These are phyloP conservation scores for Kodamaea laetipori DNA, from an alignment of 805 yeast genomes.

Conservation along the genomic window DNA sequence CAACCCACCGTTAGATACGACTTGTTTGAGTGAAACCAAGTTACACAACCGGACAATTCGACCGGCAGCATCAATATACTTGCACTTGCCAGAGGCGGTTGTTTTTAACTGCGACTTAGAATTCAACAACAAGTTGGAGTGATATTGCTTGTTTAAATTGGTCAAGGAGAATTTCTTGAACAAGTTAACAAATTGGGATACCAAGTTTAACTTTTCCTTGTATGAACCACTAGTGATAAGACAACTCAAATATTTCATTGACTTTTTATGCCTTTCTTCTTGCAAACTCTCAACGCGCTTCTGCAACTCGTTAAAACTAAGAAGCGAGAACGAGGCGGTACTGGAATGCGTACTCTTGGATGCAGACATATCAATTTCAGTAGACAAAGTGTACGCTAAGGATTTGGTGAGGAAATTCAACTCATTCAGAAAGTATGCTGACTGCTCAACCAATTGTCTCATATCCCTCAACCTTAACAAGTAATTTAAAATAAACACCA, in stretches of 20 bases:
- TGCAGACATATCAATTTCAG: slow-evolving; percentile 28
- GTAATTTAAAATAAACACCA: slow-evolving; percentile 29
- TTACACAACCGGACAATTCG: slow-evolving; percentile 19
- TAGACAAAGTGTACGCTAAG: slow-evolving; percentile 23
- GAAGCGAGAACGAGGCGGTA: slow-evolving; percentile 17
- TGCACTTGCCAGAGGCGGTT: slow-evolving; percentile 19
- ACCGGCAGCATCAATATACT: slow-evolving; percentile 17
- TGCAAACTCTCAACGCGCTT: slow-evolving; percentile 8
- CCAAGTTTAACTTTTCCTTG: slow-evolving; percentile 28
- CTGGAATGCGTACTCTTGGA: slow-evolving; percentile 24
- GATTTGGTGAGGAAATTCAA: slow-evolving; percentile 21
- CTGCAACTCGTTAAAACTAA: slow-evolving; percentile 13
- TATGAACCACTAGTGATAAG: slow-evolving; percentile 31
- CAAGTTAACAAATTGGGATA: slow-evolving; percentile 22
- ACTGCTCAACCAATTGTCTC: slow-evolving; percentile 19
- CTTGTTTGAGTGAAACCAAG: slow-evolving; percentile 18
- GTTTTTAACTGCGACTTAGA: not conserved
- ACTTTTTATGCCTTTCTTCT: slow-evolving; percentile 12
- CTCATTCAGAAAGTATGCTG: slow-evolving; percentile 20
- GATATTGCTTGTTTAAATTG: slow-evolving; percentile 6
- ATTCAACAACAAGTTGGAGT: not conserved
- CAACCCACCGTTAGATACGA: slow-evolving; percentile 20
- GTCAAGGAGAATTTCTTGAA: slow-evolving; percentile 13
- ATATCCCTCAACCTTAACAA: slow-evolving; percentile 22
- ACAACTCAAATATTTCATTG: slow-evolving; percentile 22